Evolutionary conservation across 192 early-diverging fungal genomes (phyloP).

Genomic region (Podila epigama): DNA sequence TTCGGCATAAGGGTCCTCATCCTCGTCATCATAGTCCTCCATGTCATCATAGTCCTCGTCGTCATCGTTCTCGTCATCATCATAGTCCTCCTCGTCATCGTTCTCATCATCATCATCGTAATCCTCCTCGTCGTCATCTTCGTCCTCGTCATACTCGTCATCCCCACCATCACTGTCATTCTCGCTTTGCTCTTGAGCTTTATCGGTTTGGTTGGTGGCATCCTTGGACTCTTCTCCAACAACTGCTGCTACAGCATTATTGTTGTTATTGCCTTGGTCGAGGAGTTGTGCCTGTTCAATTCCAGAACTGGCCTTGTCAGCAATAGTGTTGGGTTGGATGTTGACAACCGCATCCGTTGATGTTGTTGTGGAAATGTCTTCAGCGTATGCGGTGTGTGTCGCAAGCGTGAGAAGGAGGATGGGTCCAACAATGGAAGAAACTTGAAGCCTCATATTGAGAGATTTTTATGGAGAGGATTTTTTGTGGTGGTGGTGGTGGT

Average conservation of each 20-base stretch:
- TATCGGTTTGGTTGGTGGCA: not conserved
- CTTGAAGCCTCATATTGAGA: not conserved
- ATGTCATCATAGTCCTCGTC: not conserved
- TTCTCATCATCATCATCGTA: not conserved
- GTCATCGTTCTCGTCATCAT: not conserved
- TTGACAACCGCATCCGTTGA: not conserved
- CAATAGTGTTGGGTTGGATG: not conserved
- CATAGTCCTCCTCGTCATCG: not conserved
- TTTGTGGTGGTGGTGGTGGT: not conserved
- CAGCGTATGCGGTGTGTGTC: not conserved
- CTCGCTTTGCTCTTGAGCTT: not conserved
- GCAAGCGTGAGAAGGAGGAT: conserved; percentile 4
- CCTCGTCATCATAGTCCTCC: not conserved
- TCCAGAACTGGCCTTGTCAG: no score
- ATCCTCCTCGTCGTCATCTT: not conserved
- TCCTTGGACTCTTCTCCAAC: not conserved
- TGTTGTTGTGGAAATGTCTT: not conserved
- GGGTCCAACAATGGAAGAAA: not conserved
- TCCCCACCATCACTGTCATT: conserved; percentile 4
- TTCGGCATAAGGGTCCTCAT: not conserved
- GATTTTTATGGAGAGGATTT: not conserved
- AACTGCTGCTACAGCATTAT: no score
- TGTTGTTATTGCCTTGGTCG: not conserved
- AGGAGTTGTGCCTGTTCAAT: not conserved
- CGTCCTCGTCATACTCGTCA: not conserved